Base-by-base conservation (phyloP, 1,284 basidiomycete species). In the Sutorius eximius region DNA sequence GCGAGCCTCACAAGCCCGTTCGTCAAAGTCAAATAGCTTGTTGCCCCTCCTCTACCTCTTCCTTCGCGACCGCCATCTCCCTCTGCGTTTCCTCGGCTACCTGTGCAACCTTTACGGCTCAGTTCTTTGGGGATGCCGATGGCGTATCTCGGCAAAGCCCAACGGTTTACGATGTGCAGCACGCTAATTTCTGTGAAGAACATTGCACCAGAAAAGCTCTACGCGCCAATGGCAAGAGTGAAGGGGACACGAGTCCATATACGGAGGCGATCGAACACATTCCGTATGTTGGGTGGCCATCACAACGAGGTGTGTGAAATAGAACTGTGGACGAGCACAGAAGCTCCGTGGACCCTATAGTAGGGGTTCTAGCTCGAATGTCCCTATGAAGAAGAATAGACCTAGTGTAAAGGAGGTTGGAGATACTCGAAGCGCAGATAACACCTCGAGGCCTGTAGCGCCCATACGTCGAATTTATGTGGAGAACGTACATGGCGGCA, bases 21-120 rank as follows among this genome's bases (percentile, higher is more conserved):
- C 24, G 24, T 27, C 24, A 27, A 3, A 51, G 24, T 27, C 24
- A 27, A 3, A 51, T 61, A 22, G 8, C 52, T 11, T n/a, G 32
- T 16, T 59, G 61, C 0, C 49, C 47, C 20, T 37, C 56, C 20
- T 52, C 51, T 0, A 61, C 60, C 8, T 63, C 62, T 30, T 58
- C 57, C 42, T 27, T 24, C 22, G 22, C 22, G 5, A 24, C 22
- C 5, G 22, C 22, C 22, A 24, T 24, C 22, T 24, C 22, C 22
- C 22, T 24, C 22, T 24, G 22, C 5, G 22, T 24, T 24, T 24
- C 22, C 22, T 24, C 22, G 22, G 22, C 22, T 24, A 24, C 22
- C 24, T 27, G 24, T 27, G 5, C 24, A 27, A 27, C 24, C 4
- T 6, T 27, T 27, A 27, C 5, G 3, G 24, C 24, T 5, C 24